Conservation (phyloP, 352 stramenopile species). For the Thraustotheca clavata region DNA sequence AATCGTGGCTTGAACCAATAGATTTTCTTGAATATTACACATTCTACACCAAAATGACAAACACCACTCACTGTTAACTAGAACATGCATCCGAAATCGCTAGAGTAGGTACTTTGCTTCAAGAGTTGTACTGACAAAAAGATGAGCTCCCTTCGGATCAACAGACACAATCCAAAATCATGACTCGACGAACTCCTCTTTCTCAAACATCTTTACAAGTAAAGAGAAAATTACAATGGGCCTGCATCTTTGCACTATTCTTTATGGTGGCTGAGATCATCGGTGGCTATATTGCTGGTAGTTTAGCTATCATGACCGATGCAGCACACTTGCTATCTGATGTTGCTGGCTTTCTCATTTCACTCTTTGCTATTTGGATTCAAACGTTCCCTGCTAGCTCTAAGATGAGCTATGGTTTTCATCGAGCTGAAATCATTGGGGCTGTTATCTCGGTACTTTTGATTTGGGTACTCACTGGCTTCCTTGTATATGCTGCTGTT, state of each 20-base stretch:
- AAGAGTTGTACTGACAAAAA: too few species aligned
- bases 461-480: slow-evolving; percentile 91
- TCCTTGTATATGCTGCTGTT: slow-evolving; percentile 92
- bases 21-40: too few species aligned
- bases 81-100: too few species aligned
- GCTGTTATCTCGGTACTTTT: slow-evolving; percentile 90
- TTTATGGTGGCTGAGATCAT: slow-evolving; percentile 95
- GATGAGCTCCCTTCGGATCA: slow-evolving; percentile 5
- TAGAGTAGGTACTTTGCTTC: too few species aligned
- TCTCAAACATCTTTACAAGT: slow-evolving; percentile 34
- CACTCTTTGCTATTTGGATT: slow-evolving; percentile 66
- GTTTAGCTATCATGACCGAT: slow-evolving; percentile 92
- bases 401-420: slow-evolving; percentile 91
- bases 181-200: slow-evolving; percentile 4
- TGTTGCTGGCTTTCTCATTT: slow-evolving; percentile 66
- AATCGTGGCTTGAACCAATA: too few species aligned
- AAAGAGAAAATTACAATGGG: slow-evolving; percentile 55
- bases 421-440: slow-evolving; percentile 91
- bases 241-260: slow-evolving; percentile 68
- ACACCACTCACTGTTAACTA: too few species aligned
- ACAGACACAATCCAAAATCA: not conserved
- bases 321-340: slow-evolving; percentile 66
- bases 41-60: too few species aligned
- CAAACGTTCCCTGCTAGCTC: slow-evolving; percentile 53
- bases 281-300: slow-evolving; percentile 89